Base-by-base conservation (phyloP, 495 filamentous ascomycete species). In the Tuber melanosporum region DNA sequence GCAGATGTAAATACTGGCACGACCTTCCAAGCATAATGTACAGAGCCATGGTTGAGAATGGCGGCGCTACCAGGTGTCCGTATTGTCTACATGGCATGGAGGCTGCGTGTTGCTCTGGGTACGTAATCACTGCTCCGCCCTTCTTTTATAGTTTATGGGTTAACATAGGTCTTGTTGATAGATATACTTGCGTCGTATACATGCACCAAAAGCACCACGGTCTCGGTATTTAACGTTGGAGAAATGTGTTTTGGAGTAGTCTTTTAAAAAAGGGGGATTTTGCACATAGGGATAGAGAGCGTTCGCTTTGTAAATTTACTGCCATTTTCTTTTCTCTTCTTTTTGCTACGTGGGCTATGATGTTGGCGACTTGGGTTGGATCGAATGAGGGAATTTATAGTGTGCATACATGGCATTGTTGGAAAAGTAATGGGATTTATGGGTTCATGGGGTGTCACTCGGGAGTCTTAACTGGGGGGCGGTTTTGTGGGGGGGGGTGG, bases 11-110 rank as follows among this genome's bases (percentile, higher is more conserved):
- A 74, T 93, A 91, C 83, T 94, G 91, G 88, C 91, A 94, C 84
- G 92, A 94, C 79, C 88, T 93, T 84, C 92, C 92, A 15, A 91
- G 90, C 15, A 89, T 90, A 69, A 86, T 92, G 72, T 94, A 94
- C 80, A 90, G 92, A 74, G 91, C 88, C 80, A 91, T 93, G 87
- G 89, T 90, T 32, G 89, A 88, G 78, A 86, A 86, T 74, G 86
- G 88, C 19, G 86, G 87, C 39, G 85, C 88, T 78, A 88, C 88
- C 43, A 89, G 89, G 76, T 94, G 92, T 80, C 92, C 91, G 73
- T 95, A 92, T 91, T 95, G 92, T 85, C 84, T 86, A 42, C 92
- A 95, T 86, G 87, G 87, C 45, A 93, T 95, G 91, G 91, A 86
- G 73, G 89, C 87, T 32, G 82, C 84, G 72, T 95, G 92, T 83